These are phyloP conservation scores for Mycena floridula DNA, from an alignment of 768 basidiomycete species.

Conservation along the genomic window DNA sequence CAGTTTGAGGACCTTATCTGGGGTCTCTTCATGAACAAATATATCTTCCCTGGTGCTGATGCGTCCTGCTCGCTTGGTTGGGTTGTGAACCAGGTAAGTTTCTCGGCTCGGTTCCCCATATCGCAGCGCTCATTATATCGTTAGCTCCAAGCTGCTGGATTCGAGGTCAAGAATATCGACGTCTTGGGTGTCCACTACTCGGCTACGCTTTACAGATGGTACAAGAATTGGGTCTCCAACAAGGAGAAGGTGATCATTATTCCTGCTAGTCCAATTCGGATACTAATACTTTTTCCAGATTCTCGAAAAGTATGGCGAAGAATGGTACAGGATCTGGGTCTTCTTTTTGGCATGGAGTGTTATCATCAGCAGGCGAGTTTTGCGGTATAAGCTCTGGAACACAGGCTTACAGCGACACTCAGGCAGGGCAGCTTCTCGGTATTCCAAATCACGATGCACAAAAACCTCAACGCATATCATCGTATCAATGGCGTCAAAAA, in stretches of 20 bases:
- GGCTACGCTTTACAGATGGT: conserved; percentile 87
- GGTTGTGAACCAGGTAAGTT: conserved; percentile 62
- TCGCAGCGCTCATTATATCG: not conserved
- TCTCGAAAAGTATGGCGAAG: conserved; percentile 82
- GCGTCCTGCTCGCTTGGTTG: conserved; percentile 93
- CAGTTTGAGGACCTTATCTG: conserved; percentile 98
- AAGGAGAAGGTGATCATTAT: conserved; percentile 92
- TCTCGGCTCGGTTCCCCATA: not conserved
- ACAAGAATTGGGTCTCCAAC: conserved; percentile 95
- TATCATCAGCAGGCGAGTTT: conserved; percentile 68
- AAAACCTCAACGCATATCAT: conserved; percentile 95
- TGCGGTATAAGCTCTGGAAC: not conserved
- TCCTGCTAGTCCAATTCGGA: too few species aligned
- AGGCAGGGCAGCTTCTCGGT: conserved; percentile 88
- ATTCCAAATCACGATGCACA: conserved; percentile 97
- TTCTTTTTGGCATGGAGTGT: conserved; percentile 93
- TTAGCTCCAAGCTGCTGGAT: conserved; percentile 85
- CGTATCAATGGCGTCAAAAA: conserved; percentile 79
- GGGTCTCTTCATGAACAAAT: conserved; percentile 98
- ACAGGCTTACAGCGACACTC: not conserved
- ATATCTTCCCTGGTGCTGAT: conserved; percentile 98
- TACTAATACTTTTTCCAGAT: too few species aligned
- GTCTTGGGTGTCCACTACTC: conserved; percentile 98
- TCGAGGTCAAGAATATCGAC: conserved; percentile 94
- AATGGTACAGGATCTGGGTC: conserved; percentile 93